These are phyloP conservation scores for Microstegium vimineum DNA, from an alignment of 176 grass and related monocot species.

Conservation along the genomic window DNA sequence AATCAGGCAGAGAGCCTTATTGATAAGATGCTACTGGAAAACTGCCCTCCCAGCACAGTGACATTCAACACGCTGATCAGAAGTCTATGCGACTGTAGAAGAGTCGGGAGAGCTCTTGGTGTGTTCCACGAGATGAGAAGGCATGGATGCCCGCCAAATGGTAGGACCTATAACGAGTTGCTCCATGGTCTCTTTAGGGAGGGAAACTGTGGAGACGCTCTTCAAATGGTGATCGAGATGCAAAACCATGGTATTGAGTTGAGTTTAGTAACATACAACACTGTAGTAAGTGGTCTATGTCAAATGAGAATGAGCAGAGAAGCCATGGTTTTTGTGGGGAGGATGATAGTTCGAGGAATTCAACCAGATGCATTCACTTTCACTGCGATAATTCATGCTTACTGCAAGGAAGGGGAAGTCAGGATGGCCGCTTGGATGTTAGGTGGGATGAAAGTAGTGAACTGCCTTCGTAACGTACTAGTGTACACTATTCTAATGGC, in stretches of 20 bases:
- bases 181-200: slow-evolving; percentile 66
- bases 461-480: slow-evolving; percentile 48
- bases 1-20: slow-evolving; percentile 59
- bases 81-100: slow-evolving; percentile 61
- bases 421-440: slow-evolving; percentile 56
- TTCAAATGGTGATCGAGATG: slow-evolving; percentile 57
- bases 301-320: slow-evolving; percentile 44
- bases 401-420: slow-evolving; percentile 63
- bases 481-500: slow-evolving; percentile 70
- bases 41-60: slow-evolving; percentile 63
- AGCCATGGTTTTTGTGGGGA: slow-evolving; percentile 55
- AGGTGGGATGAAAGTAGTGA: slow-evolving; percentile 39
- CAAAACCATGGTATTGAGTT: slow-evolving; percentile 40
- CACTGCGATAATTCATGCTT: slow-evolving; percentile 66
- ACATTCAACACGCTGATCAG: slow-evolving; percentile 76
- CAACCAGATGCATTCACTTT: slow-evolving; percentile 63
- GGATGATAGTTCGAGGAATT: slow-evolving; percentile 62
- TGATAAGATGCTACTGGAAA: slow-evolving; percentile 54
- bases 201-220: slow-evolving; percentile 32
- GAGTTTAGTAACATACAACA: slow-evolving; percentile 64
- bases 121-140: slow-evolving; percentile 60
- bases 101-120: slow-evolving; percentile 47
- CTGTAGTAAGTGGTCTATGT: slow-evolving; percentile 58
- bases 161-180: slow-evolving; percentile 70
- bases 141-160: slow-evolving; percentile 48